Evolutionary conservation across 352 stramenopile genomes (phyloP).

Genomic region (Pythium diclinum): DNA sequence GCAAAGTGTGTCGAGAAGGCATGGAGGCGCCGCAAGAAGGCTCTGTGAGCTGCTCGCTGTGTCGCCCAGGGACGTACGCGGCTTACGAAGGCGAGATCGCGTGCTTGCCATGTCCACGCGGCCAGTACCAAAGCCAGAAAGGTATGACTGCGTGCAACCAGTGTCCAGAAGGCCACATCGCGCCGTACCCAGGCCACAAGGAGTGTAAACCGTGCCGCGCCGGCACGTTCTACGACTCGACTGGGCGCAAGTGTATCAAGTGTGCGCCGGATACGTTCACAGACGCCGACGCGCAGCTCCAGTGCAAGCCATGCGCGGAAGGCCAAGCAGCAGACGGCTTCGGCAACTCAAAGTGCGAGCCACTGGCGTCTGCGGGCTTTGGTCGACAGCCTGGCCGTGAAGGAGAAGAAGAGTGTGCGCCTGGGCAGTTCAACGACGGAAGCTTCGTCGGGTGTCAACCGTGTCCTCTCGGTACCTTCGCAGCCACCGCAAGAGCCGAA

Average conservation of each 20-base stretch:
- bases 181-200: constrained; percentile 31
- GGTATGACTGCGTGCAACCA: constrained; percentile 30
- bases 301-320: constrained; percentile 33
- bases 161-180: constrained; percentile 42
- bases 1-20: constrained; percentile 39
- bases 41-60: constrained; percentile 16
- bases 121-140: constrained; percentile 34
- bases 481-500: constrained; percentile 6
- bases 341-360: constrained; percentile 30
- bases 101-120: constrained; percentile 45
- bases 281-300: constrained; percentile 14
- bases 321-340: constrained; percentile 34
- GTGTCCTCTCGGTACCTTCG: constrained; percentile 39
- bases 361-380: constrained; percentile 1
- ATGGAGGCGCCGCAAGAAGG: constrained; percentile 27
- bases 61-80: constrained; percentile 33
- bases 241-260: constrained; percentile 27
- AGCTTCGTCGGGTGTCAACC: constrained; percentile 19
- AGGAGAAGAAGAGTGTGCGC: constrained; percentile 8
- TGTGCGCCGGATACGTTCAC: constrained; percentile 42
- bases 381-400: background rate
- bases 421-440: constrained; percentile 27
- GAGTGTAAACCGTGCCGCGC: constrained; percentile 38
- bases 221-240: constrained; percentile 40
- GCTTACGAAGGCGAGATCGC: constrained; percentile 35